Evolutionary conservation across 1,284 basidiomycete species (phyloP).

Genomic region (Ganoderma leucocontextum): DNA sequence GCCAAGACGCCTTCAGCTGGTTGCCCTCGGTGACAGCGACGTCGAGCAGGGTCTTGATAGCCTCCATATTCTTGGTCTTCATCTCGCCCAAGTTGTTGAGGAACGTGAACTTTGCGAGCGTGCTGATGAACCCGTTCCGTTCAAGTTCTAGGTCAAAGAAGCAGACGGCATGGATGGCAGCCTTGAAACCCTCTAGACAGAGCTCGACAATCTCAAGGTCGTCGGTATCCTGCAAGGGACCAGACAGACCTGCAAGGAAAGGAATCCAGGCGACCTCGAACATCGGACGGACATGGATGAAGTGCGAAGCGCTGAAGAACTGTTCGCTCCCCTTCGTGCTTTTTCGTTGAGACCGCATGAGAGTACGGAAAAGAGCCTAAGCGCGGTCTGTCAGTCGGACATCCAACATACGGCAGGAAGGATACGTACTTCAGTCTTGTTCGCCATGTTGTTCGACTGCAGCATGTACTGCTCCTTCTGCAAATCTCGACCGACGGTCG

Average conservation of each 20-base stretch:
- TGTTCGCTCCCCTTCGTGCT: constrained; percentile 79
- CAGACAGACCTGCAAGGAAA: constrained; percentile 92
- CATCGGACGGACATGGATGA: constrained; percentile 96
- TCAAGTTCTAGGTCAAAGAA: constrained; percentile 96
- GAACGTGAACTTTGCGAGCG: constrained; percentile 96
- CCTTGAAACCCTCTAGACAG: constrained; percentile 95
- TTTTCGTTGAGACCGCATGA: constrained; percentile 89
- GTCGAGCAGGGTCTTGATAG: constrained; percentile 93
- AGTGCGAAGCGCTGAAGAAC: constrained; percentile 95
- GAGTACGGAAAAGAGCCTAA: constrained; percentile 87
- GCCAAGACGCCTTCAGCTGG: constrained; percentile 94
- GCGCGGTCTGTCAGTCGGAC: neutral
- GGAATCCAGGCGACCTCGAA: constrained; percentile 99
- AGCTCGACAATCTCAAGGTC: constrained; percentile 91
- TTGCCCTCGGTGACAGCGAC: constrained; percentile 95
- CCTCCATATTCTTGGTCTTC: constrained; percentile 99
- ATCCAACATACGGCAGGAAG: too few relatives aligned
- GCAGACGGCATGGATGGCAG: constrained; percentile 92
- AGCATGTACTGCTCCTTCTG: constrained; percentile 95
- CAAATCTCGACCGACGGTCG: constrained; percentile 89
- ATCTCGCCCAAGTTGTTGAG: constrained; percentile 96
- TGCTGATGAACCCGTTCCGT: constrained; percentile 97
- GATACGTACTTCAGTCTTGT: constrained; percentile 85
- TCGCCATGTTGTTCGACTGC: constrained; percentile 95
- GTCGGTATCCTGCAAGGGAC: constrained; percentile 91